Evolutionary conservation across 345 rosid species (phyloP), one percentile per base, ranked within the genome.

Genomic region (Lepidium africanum): DNA sequence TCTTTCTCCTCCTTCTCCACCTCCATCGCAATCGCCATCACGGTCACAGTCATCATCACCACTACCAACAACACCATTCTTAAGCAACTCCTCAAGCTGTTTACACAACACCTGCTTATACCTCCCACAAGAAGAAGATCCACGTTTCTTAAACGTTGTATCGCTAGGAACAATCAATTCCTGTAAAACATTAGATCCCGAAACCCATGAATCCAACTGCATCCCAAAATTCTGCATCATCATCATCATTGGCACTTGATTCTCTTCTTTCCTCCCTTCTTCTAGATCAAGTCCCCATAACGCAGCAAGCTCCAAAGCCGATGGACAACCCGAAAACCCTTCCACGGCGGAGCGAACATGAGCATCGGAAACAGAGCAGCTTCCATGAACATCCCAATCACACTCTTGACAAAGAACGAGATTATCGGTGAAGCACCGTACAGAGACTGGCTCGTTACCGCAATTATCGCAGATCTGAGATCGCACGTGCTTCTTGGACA

Each of bases 391-490:
- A 49, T 87, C 93, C 82, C 79, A 81, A 47, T 85, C 96, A 52
- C 93, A 87, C 61, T 85, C 89, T 27, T 80, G 88, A 57, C 96
- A 90, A 4, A 85, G 78, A 16, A 78, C 72, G 51, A 85, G 72
- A 59, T 81, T 83, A 45, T 90, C 93, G 5, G 93, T 87, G 10
- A 71, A 71, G 37, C 93, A 87, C 1, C 83, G 84, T 6, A 87
- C 77, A 0, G 89, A 74, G 33, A 84, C 93, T 6, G 97, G 92
- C 76, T 85, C 94, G 39, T 72, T 41, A 25, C 79, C 15, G 67
- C 91, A 85, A 45, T 81, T 89, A 36, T 89, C 96, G 54, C 98
- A 93, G 96, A 93, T 93, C 96, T 83, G 97, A 1, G 97, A 90
- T 9, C 98, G 90, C 23, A 84, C 36, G 79, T 93, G 98, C 71